A percentile compares a stretch with the other conserved stretches of the same genome.
Evolutionary conservation across 2,329 filamentous ascomycete genomes (phyloP).

Genomic region (Coniella vitis): DNA sequence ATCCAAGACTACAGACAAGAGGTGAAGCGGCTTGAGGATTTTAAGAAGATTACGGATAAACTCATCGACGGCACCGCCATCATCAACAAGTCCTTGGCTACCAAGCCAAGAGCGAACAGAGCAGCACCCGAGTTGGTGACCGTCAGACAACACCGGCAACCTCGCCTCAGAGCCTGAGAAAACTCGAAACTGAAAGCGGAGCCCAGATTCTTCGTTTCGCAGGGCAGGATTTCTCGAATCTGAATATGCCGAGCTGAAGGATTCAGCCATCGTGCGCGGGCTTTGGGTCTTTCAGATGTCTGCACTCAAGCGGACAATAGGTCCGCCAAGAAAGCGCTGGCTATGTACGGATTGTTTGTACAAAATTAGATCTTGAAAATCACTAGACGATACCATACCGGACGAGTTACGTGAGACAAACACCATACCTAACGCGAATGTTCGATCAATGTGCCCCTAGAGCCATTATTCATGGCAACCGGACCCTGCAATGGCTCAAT

Average conservation of each 20-base stretch:
- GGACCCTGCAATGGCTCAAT: too few species aligned
- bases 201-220: background rate
- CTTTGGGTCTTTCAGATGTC: too few species aligned
- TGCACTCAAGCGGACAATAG: too few species aligned
- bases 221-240: background rate
- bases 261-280: too few species aligned
- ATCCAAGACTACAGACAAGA: conserved; percentile 55
- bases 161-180: background rate
- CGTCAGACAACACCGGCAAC: background rate
- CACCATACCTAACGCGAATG: background rate
- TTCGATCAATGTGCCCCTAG: background rate
- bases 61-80: conserved; percentile 52
- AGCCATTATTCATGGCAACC: too few species aligned
- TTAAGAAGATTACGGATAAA: conserved; percentile 44
- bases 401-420: background rate
- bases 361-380: background rate
- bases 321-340: background rate
- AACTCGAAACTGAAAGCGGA: background rate
- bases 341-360: background rate
- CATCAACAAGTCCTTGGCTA: conserved; percentile 35
- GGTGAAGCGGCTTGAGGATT: conserved; percentile 46
- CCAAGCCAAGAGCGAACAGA: background rate
- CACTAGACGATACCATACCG: conserved; percentile 2
- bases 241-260: too few species aligned
- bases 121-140: conserved; percentile 4